phyloP scores from a whole-genome alignment of 2,329 filamentous ascomycete species.

The Alternaria conjuncta region DNA sequence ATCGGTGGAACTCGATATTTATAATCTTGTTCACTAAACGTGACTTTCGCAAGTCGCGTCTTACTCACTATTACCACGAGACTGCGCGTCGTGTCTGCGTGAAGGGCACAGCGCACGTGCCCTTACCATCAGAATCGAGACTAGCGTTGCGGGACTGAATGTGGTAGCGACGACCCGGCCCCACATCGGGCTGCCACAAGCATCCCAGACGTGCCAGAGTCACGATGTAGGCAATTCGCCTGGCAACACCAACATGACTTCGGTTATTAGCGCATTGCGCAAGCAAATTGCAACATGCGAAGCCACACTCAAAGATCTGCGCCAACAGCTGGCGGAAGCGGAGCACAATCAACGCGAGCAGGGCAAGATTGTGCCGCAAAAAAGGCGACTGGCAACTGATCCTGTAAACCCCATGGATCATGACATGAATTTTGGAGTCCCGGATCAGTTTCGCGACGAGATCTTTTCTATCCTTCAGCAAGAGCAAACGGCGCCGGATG shows the following conservation, averaged over 20 bases:
- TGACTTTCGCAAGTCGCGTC: background rate
- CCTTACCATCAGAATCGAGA: background rate
- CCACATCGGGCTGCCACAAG: constrained; percentile 11
- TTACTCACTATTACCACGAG: background rate
- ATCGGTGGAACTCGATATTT: background rate
- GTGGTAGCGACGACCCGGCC: constrained; percentile 1
- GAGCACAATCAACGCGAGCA: constrained; percentile 44
- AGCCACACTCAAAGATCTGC: constrained; percentile 49
- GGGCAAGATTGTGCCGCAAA: constrained; percentile 28
- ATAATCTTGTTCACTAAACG: background rate
- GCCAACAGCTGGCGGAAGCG: constrained; percentile 51
- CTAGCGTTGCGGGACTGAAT: background rate
- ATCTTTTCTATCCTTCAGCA: constrained; percentile 47
- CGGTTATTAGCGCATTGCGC: constrained; percentile 48
- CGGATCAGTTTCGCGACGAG: constrained; percentile 53
- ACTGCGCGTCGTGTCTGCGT: background rate
- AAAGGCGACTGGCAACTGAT: constrained; percentile 23
- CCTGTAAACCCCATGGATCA: constrained; percentile 37
- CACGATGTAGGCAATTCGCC: constrained; percentile 5
- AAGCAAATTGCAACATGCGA: constrained; percentile 53
- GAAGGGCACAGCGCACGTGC: background rate
- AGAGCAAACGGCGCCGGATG: constrained; percentile 4
- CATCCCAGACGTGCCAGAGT: background rate
- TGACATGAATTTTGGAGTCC: constrained; percentile 51
- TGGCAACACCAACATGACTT: constrained; percentile 13